These are phyloP conservation scores for Limtongia smithiae DNA, from an alignment of 805 yeast species.

Conservation along the genomic window DNA sequence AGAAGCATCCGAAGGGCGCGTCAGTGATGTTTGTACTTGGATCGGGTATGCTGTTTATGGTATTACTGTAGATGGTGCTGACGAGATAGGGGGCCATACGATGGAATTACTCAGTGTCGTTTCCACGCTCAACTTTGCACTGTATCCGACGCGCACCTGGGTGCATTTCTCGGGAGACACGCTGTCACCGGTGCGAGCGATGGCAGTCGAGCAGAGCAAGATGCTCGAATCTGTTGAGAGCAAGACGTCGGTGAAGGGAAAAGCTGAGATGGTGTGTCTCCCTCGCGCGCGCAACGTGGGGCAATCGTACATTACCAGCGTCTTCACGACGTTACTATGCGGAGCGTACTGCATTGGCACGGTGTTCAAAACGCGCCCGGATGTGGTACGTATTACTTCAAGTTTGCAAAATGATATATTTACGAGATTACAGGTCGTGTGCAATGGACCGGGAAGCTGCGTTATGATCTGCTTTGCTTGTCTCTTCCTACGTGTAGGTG, in stretches of 20 bases:
- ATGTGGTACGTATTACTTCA: constrained; percentile 35
- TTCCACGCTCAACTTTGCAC: constrained; percentile 36
- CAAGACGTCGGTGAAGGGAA: constrained; percentile 17
- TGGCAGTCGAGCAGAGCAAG: constrained; percentile 29
- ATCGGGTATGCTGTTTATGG: constrained; percentile 73
- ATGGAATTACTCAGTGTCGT: constrained; percentile 60
- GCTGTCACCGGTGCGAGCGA: constrained; percentile 43
- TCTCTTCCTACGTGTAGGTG: constrained; percentile 46
- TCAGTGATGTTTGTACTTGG: constrained; percentile 65
- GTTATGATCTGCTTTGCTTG: constrained; percentile 63
- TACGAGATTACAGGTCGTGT: constrained; percentile 36
- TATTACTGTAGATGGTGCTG: background rate
- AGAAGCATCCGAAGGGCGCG: constrained; percentile 9
- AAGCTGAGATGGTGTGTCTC: constrained; percentile 37
- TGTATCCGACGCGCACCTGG: constrained; percentile 35
- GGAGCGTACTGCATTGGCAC: constrained; percentile 35
- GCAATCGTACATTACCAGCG: constrained; percentile 48
- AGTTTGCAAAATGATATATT: background rate
- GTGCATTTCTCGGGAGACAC: constrained; percentile 51
- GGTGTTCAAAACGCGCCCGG: constrained; percentile 37
- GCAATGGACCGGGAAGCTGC: constrained; percentile 82
- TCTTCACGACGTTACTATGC: constrained; percentile 45
- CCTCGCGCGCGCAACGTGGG: constrained; percentile 63
- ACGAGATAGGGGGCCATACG: constrained; percentile 18
- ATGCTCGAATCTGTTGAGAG: constrained; percentile 21